Evolutionary conservation across 2,329 filamentous ascomycete species (phyloP), one percentile per base, ranked within the genome.

Genomic region (Fusarium domesticum): DNA sequence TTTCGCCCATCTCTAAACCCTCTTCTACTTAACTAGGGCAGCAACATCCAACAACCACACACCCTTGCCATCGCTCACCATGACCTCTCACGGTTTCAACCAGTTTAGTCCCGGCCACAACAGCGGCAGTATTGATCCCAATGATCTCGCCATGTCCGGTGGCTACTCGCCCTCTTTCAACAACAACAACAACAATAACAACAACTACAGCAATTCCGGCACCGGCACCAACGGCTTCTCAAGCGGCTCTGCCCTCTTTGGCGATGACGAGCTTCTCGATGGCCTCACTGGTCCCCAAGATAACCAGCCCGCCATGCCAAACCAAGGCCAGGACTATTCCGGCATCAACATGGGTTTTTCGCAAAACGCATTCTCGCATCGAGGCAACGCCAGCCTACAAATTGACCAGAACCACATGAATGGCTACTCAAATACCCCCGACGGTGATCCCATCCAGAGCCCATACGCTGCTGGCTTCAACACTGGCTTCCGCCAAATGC

Each of bases 401-500:
- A 54, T 54, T 25, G 83, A 87, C 53, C 80, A 83, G 48, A 72
- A 78, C 37, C 83, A 86, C 45, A 83, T 89, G 62, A 85, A 87
- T 61, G 82, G 89, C 50, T 97, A 87, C 68, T 96, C 92, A 16
- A 89, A 88, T 64, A 96, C 91, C 2, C 91, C 92, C 4, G 92
- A 97, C 49, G 89, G 89, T 40, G 86, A 89, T 41, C 90, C 92
- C 6, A 92, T 96, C 48, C 88, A 95, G 62, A 96, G 90, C 59
- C 92, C 92, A 0, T 96, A 90, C 61, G 79, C 87, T 33, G 81
- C 86, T 57, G 83, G 79, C 61, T 93, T 91, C 72, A 85, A 84
- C 68, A 86, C 87, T 61, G 87, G 90, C 53, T 95, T 89, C 65
- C 81, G 86, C 35, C 79, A 80, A 46, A 83, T 86, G 59, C 78